A percentile compares a stretch with the other conserved stretches of the same genome.
Evolutionary conservation across 179 eudicot genomes (phyloP).

Genomic region (Beta macrorhiza): DNA sequence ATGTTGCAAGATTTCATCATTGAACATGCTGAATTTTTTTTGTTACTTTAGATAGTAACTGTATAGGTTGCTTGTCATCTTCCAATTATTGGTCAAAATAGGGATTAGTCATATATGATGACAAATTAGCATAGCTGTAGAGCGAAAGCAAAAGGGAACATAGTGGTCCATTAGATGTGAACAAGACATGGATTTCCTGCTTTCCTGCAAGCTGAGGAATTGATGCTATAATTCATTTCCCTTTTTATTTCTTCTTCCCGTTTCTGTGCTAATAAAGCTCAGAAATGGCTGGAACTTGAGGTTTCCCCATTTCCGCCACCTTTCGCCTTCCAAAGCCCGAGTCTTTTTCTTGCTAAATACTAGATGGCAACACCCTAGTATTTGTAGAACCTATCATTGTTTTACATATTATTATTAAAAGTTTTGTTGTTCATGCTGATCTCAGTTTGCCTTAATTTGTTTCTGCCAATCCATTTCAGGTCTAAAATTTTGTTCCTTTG

Average conservation of each 20-base stretch:
- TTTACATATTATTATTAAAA: background rate
- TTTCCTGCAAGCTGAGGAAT: background rate
- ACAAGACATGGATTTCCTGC: background rate
- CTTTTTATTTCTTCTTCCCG: background rate
- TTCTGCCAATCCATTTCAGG: constrained; percentile 14
- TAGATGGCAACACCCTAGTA: too few species aligned
- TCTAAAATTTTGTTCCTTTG: constrained; percentile 1
- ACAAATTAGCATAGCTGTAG: constrained; percentile 24
- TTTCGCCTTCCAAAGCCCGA: background rate
- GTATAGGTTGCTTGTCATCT: constrained; percentile 20
- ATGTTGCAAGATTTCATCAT: background rate
- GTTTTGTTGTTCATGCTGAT: background rate
- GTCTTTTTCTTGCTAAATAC: background rate
- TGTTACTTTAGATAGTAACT: background rate
- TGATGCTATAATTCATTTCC: background rate
- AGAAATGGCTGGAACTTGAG: too few species aligned
- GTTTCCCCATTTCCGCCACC: background rate
- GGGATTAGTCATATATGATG: constrained; percentile 15
- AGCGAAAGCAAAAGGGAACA: constrained; percentile 3
- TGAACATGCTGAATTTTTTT: background rate
- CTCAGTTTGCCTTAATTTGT: background rate
- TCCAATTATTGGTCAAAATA: constrained; percentile 10
- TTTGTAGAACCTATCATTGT: too few species aligned
- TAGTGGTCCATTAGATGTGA: constrained; percentile 19
- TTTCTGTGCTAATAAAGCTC: too few species aligned